Evolutionary conservation across 1,284 basidiomycete genomes (phyloP), one percentile per base, ranked within the genome.

Genomic region (Marasmius oreades): DNA sequence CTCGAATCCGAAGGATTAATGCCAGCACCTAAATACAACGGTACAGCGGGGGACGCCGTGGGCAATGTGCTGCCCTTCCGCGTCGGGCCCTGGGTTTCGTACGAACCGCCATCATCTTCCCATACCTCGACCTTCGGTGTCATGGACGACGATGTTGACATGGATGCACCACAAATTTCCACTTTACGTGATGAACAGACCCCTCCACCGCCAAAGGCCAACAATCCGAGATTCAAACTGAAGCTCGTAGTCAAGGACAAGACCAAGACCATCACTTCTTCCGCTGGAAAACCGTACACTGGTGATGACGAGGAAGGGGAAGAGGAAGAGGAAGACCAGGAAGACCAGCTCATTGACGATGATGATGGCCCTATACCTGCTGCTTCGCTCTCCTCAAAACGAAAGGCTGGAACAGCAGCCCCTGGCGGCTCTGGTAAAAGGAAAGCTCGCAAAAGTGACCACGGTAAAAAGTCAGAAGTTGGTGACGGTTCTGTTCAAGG

Each of bases 91-190:
- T 56, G 55, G 51, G 50, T 56, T 43, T 42, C 48, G 11, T 56
- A 51, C 43, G 28, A 56, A 56, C 55, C 50, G 37, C 44, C 55
- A 56, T 36, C 55, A 44, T 52, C 51, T 1, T 52, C 51, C n/a
- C 23, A 16, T 12, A 34, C 28, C 18, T 53, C 37, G 36, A 14
- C 42, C n/a, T 42, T 50, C 14, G 26, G 36, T 37, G 33, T 34
- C 26, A 76, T 77, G 74, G 77, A 79, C 66, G 73, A 76, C 51
- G 81, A 84, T 61, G 70, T 80, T 36, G 84, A 87, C 61, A 89
- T 90, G 85, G 89, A 90, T 51, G 86, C 88, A 31, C 88, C 88
- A 39, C 83, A 84, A 63, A 91, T 91, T 54, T 90, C 88, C 26
- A 90, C 84, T 31, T 79, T 91, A 24, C 76, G 76, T 31, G 86